Percentiles rank a stretch among this genome's conserved stretches.
These are phyloP conservation scores for Hyphopichia burtonii DNA, from an alignment of 1,139 yeast genomes.

Conservation along the genomic window DNA sequence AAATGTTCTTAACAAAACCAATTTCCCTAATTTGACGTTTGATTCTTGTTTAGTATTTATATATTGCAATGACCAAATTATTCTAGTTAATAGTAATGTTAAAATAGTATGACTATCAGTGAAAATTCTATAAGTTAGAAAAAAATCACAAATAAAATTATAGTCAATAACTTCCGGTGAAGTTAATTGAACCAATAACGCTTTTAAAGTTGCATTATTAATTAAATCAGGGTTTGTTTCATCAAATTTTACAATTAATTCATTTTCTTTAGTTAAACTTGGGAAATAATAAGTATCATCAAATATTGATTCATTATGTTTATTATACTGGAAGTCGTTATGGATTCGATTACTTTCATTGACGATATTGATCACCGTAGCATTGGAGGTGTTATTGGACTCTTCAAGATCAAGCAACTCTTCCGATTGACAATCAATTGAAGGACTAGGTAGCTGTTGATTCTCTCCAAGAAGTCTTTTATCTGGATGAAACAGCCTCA, in stretches of 20 bases:
- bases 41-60: slow-evolving; percentile 31
- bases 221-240: slow-evolving; percentile 30
- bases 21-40: slow-evolving; percentile 55
- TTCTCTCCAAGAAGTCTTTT: background rate
- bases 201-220: slow-evolving; percentile 44
- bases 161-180: slow-evolving; percentile 81
- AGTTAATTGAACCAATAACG: slow-evolving; percentile 71
- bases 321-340: slow-evolving; percentile 31
- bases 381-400: background rate
- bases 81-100: slow-evolving; percentile 59
- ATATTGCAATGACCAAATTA: slow-evolving; percentile 69
- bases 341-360: slow-evolving; percentile 7
- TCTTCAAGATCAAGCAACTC: background rate
- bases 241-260: slow-evolving; percentile 36
- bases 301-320: slow-evolving; percentile 41
- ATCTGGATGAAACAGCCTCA: background rate
- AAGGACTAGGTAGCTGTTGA: slow-evolving; percentile 2
- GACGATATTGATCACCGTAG: background rate
- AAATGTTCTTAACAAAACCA: slow-evolving; percentile 79
- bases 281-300: slow-evolving; percentile 41
- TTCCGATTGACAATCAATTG: background rate
- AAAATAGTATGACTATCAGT: slow-evolving; percentile 57
- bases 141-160: slow-evolving; percentile 76
- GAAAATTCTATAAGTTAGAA: slow-evolving; percentile 78
- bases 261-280: slow-evolving; percentile 16